Evolutionary conservation across 176 grass and related monocot species (phyloP).

Genomic region (Tuctoria greenei): DNA sequence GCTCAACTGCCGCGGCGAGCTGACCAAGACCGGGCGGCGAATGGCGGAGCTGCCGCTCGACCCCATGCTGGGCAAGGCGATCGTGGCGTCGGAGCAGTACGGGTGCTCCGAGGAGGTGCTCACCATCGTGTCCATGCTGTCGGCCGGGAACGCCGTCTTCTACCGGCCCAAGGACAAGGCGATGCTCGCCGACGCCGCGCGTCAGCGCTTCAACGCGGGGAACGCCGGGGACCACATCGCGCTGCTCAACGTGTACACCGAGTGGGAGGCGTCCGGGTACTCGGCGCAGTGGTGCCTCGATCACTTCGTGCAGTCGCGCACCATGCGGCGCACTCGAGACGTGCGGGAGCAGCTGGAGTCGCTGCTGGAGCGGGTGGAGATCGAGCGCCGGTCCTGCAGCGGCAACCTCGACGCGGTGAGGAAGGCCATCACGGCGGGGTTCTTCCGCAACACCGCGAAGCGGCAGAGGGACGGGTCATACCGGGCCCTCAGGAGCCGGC

Average conservation of each 20-base stretch:
- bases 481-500: conserved; percentile 41
- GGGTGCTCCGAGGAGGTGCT: conserved; percentile 58
- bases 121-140: conserved; percentile 54
- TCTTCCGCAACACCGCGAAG: conserved; percentile 50
- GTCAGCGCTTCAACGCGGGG: conserved; percentile 37
- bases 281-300: conserved; percentile 59
- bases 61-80: conserved; percentile 57
- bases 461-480: conserved; percentile 45
- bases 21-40: conserved; percentile 49
- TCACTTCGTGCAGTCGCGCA: conserved; percentile 56
- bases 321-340: conserved; percentile 46
- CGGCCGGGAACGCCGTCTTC: conserved; percentile 47
- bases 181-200: conserved; percentile 48
- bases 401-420: conserved; percentile 38
- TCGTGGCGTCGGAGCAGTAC: conserved; percentile 52
- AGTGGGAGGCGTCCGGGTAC: conserved; percentile 45
- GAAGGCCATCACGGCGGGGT: conserved; percentile 49
- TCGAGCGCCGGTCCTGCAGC: conserved; percentile 30
- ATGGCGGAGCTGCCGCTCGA: conserved; percentile 69
- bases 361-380: conserved; percentile 61
- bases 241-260: conserved; percentile 62
- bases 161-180: conserved; percentile 51
- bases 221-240: conserved; percentile 53
- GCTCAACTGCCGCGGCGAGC: conserved; percentile 52
- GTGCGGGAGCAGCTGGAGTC: conserved; percentile 54